Base-by-base conservation (phyloP, 768 basidiomycete genomes). In the Serendipita vermifera region DNA sequence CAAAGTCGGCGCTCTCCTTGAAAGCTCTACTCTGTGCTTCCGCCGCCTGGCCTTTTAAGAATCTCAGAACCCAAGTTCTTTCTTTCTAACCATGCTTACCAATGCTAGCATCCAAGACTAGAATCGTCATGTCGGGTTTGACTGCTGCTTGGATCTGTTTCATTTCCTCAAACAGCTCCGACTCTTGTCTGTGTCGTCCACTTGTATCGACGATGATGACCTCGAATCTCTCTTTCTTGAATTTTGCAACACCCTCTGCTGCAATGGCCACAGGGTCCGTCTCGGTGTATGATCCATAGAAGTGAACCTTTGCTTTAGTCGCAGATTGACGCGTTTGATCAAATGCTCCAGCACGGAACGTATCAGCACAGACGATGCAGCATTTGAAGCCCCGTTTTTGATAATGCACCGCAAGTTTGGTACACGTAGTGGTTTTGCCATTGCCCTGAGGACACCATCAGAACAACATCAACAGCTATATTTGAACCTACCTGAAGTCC, bases 261-360 rank as follows among this genome's bases (percentile, higher is more conserved):
- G 96, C 93, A 62, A 96, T 97, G 0, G 83, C 75, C 5, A 98
- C 96, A 2, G 96, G 96, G 67, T 99, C 93, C 15, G 92, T 97
- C 70, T 99, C 96, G 35, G 96, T 99, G 71, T 99, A 98, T 54
- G 88, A 92, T 20, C 96, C 96, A 71, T 92, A 99, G 77, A 96
- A 99, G 2, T 96, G 92, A 13, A 99, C 90, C 68, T 97, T 98
- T 35, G 96, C 96, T 69, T 96, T 94, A 13, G 92, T 96, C 17
- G 96, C 94, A 51, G 94, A 97, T 72, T 99, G 96, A 66, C 96
- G 84, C 9, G 96, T 90, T 69, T 99, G 96, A 70, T 99, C 96
- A 70, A 99, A 99, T 33, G 96, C 96, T 54, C 96, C 96, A 2
- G 96, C 96, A 71, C 96, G 87, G 75, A 99, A 99, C 0, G 96